A percentile compares a stretch with the other conserved stretches of the same genome.
Conservation (phyloP, 768 basidiomycete genomes). For the Hypholoma fasciculare region DNA sequence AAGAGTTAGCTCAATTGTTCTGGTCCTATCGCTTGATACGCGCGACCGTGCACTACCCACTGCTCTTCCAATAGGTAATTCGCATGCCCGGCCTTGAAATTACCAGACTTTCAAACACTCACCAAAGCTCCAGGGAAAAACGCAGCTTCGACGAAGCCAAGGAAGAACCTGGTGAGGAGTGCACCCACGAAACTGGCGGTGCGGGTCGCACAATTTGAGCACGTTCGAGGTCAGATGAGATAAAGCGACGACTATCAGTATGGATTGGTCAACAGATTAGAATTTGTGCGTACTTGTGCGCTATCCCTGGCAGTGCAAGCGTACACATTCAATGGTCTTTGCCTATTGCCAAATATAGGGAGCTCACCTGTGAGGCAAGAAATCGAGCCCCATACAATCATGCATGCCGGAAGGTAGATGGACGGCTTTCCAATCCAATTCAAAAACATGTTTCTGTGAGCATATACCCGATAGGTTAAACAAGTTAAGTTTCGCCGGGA, state of each 20-base stretch:
- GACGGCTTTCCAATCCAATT: constrained; percentile 69
- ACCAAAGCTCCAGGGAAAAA: constrained; percentile 66
- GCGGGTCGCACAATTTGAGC: neutral
- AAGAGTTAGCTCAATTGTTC: neutral
- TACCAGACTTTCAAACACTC: constrained; percentile 5
- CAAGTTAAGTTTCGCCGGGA: neutral
- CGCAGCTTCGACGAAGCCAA: constrained; percentile 67
- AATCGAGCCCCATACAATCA: constrained; percentile 72
- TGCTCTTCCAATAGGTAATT: neutral
- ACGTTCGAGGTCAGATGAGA: constrained; percentile 14
- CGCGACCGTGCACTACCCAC: neutral
- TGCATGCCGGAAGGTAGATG: constrained; percentile 63
- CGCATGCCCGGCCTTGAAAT: neutral
- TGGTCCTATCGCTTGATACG: neutral
- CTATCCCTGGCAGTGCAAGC: constrained; percentile 28
- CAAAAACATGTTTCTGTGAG: constrained; percentile 68
- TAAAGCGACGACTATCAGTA: neutral
- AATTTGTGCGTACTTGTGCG: constrained; percentile 32
- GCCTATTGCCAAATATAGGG: neutral
- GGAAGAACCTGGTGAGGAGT: constrained; percentile 73
- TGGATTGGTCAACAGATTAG: neutral
- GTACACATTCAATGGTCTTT: neutral
- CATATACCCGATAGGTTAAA: neutral
- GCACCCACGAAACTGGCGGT: constrained; percentile 61
- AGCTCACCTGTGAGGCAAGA: constrained; percentile 51